phyloP scores from a whole-genome alignment of 345 rosid genomes.

The Raphanus raphanistrum region DNA sequence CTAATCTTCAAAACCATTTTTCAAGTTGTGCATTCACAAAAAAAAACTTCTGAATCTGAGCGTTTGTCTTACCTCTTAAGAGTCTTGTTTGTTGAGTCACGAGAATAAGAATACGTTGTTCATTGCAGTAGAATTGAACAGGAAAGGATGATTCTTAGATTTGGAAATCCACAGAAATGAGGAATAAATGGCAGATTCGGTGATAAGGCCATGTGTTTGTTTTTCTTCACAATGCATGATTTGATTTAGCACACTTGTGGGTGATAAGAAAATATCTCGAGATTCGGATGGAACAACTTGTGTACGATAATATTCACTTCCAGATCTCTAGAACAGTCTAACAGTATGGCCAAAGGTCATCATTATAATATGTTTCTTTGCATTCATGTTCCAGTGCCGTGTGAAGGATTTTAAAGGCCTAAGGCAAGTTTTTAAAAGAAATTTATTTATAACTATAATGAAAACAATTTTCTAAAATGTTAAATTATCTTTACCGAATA shows the following conservation, averaged over 20 bases:
- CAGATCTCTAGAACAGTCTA: constrained; percentile 2
- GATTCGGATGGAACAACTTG: constrained; percentile 29
- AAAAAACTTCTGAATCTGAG: constrained; percentile 1
- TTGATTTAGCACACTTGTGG: constrained; percentile 9
- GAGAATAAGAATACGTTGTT: constrained; percentile 9
- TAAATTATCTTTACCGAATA: no score
- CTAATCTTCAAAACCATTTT: constrained; percentile 12
- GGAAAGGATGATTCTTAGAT: constrained; percentile 28
- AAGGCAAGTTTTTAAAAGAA: no score
- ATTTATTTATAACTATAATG: no score
- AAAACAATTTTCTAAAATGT: no score
- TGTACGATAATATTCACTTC: constrained; percentile 3
- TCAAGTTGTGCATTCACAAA: background rate
- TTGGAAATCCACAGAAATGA: constrained; percentile 27
- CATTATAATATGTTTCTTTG: background rate
- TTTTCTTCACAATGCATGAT: constrained; percentile 23
- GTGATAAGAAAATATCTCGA: background rate
- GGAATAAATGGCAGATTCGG: constrained; percentile 29
- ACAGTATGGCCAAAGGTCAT: constrained; percentile 28
- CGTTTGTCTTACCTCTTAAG: background rate
- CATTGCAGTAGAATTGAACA: constrained; percentile 1
- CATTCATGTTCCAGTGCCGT: background rate
- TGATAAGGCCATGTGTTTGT: constrained; percentile 30
- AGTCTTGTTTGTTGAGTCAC: constrained; percentile 2
- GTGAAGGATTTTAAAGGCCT: no score